Conservation (phyloP, 495 filamentous ascomycete species). For the Xylaria venustula region DNA sequence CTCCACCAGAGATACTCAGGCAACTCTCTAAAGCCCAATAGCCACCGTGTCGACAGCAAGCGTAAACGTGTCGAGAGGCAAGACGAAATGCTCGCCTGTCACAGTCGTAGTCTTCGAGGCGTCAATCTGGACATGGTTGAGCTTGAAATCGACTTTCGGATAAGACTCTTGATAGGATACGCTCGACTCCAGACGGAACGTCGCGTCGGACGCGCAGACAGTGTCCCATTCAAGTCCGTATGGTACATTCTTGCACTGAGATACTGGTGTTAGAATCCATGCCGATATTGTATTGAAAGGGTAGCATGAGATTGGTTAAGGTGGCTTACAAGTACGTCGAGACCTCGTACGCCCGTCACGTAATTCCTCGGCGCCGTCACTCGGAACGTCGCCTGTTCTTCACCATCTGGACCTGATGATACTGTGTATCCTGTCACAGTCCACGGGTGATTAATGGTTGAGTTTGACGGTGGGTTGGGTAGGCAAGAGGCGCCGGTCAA, state of each 20-base stretch:
- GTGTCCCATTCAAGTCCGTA: slow-evolving; percentile 4
- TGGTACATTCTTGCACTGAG: slow-evolving; percentile 2
- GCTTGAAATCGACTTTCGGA: slow-evolving; percentile 1
- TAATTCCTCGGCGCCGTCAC: slow-evolving; percentile 8
- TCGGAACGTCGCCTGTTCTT: slow-evolving; percentile 8
- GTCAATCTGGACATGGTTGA: slow-evolving; percentile 11
- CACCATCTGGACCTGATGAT: slow-evolving; percentile 4
- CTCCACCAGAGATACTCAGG: not conserved
- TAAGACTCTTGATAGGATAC: slow-evolving; percentile 11
- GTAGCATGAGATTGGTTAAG: not conserved
- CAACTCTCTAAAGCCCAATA: slow-evolving; percentile 5
- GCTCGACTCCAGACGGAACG: slow-evolving; percentile 5
- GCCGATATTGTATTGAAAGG: not conserved
- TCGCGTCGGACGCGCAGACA: slow-evolving; percentile 4
- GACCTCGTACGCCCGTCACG: slow-evolving; percentile 8
- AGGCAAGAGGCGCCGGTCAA: not conserved
- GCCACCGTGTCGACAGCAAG: slow-evolving; percentile 6
- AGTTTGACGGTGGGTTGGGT: not conserved
- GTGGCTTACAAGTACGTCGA: slow-evolving; percentile 9
- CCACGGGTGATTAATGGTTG: slow-evolving; percentile 2
- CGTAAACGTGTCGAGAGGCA: not conserved
- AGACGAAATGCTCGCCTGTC: slow-evolving; percentile 5
- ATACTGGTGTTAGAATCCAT: not conserved
- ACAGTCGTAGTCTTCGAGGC: not conserved
- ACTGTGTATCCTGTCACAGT: slow-evolving; percentile 2